Evolutionary conservation across 2,329 filamentous ascomycete genomes (phyloP).

Genomic region (Colletotrichum orchidophilum): DNA sequence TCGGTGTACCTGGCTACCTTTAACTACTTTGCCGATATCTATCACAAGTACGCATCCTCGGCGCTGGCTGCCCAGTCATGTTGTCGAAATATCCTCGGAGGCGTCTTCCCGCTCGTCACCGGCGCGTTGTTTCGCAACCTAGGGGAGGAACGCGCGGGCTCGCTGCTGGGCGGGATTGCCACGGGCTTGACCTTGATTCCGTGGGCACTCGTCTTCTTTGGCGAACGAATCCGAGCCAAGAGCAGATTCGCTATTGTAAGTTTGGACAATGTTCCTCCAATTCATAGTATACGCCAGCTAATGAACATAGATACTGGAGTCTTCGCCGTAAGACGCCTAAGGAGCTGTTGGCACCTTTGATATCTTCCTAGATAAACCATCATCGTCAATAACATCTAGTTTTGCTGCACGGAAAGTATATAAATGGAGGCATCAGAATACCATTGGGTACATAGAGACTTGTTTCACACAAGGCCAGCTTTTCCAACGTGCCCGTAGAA

Average conservation of each 20-base stretch:
- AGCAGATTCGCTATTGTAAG: slow-evolving; percentile 74
- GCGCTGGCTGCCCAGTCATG: slow-evolving; percentile 88
- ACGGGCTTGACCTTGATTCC: slow-evolving; percentile 79
- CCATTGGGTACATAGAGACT: background rate
- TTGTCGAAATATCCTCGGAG: slow-evolving; percentile 85
- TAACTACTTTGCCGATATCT: slow-evolving; percentile 91
- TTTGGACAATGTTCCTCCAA: background rate
- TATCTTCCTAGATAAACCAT: background rate
- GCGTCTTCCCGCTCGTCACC: slow-evolving; percentile 82
- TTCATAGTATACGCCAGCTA: background rate
- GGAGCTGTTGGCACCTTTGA: background rate
- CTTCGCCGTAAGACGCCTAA: background rate
- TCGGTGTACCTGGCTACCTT: slow-evolving; percentile 88
- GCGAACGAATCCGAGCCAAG: slow-evolving; percentile 76
- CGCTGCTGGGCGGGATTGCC: slow-evolving; percentile 79
- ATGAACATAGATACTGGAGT: background rate
- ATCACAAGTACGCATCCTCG: slow-evolving; percentile 84
- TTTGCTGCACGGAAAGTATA: background rate
- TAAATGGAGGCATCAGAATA: background rate
- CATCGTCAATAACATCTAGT: background rate
- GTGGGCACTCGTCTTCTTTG: slow-evolving; percentile 85
- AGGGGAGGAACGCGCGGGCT: slow-evolving; percentile 76
- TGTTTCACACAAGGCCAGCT: background rate
- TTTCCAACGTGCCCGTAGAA: background rate
- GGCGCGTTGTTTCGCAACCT: slow-evolving; percentile 76